Conservation (phyloP, 1,139 yeast species). For the Debaryomyces psychrophilus region DNA sequence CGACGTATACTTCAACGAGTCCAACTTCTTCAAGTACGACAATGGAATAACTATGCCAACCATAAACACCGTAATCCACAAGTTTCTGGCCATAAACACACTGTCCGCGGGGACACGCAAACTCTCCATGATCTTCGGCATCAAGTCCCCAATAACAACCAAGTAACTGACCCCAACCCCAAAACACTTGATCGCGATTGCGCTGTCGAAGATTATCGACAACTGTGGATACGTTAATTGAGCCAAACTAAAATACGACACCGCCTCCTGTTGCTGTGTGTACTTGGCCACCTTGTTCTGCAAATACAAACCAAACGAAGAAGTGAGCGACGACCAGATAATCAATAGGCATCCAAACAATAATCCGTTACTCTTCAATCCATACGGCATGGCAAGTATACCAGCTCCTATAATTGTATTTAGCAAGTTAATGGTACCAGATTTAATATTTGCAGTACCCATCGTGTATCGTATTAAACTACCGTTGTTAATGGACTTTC, state of each 20-base stretch:
- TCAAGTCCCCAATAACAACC: slow-evolving; percentile 86
- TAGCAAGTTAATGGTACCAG: slow-evolving; percentile 55
- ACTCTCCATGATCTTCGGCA: slow-evolving; percentile 72
- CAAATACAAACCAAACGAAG: slow-evolving; percentile 55
- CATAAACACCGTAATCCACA: slow-evolving; percentile 73
- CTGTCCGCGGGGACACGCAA: slow-evolving; percentile 30
- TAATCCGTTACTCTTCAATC: slow-evolving; percentile 53
- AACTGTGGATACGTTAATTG: slow-evolving; percentile 58
- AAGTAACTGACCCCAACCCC: slow-evolving; percentile 91
- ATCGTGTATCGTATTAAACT: background rate
- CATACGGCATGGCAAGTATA: slow-evolving; percentile 59
- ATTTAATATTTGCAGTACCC: slow-evolving; percentile 43
- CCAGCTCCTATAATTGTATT: slow-evolving; percentile 63
- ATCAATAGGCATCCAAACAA: slow-evolving; percentile 51
- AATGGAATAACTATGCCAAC: slow-evolving; percentile 68
- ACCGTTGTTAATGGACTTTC: background rate
- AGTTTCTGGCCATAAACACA: slow-evolving; percentile 47
- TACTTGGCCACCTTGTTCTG: slow-evolving; percentile 55
- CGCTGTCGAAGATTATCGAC: slow-evolving; percentile 49
- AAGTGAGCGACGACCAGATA: slow-evolving; percentile 51
- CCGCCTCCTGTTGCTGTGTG: slow-evolving; percentile 52
- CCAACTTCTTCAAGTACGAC: slow-evolving; percentile 71
- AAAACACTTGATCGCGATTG: slow-evolving; percentile 68
- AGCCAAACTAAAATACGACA: slow-evolving; percentile 55
- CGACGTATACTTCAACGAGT: slow-evolving; percentile 84